A percentile compares a stretch with the other conserved stretches of the same genome.
These are phyloP conservation scores for Carex sylvatica DNA, from an alignment of 202 grass and related monocot species.

Conservation along the genomic window DNA sequence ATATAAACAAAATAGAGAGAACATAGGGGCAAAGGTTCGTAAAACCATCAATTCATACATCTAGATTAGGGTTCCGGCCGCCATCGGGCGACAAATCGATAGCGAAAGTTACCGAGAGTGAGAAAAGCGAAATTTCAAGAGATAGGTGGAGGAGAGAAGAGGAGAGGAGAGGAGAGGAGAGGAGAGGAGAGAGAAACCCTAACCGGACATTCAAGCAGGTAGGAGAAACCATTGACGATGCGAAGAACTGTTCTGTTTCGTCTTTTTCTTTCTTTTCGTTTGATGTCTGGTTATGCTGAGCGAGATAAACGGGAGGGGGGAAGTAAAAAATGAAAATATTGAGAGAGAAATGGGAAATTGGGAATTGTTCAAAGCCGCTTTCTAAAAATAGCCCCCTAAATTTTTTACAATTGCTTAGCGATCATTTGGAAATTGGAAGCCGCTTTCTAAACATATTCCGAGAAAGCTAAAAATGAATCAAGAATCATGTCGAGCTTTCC, in stretches of 20 bases:
- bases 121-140: not conserved
- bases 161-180: too few species aligned
- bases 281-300: not conserved
- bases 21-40: not conserved
- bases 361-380: not conserved
- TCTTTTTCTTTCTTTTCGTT: not conserved
- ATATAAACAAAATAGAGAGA: not conserved
- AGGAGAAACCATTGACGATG: slow-evolving; percentile 4
- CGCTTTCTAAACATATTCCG: not conserved
- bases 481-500: too few species aligned
- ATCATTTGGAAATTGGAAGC: not conserved
- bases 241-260: not conserved
- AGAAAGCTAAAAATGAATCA: not conserved
- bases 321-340: not conserved
- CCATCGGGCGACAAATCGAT: not conserved
- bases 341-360: not conserved
- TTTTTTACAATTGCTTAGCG: not conserved
- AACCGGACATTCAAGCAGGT: not conserved
- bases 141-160: not conserved
- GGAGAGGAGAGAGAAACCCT: not conserved
- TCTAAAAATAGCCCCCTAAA: not conserved
- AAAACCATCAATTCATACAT: not conserved
- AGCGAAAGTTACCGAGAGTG: not conserved
- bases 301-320: not conserved
- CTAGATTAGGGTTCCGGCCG: not conserved